These are phyloP conservation scores for Purpureocillium takamizusanense DNA, from an alignment of 2,329 filamentous ascomycete species.

Conservation along the genomic window DNA sequence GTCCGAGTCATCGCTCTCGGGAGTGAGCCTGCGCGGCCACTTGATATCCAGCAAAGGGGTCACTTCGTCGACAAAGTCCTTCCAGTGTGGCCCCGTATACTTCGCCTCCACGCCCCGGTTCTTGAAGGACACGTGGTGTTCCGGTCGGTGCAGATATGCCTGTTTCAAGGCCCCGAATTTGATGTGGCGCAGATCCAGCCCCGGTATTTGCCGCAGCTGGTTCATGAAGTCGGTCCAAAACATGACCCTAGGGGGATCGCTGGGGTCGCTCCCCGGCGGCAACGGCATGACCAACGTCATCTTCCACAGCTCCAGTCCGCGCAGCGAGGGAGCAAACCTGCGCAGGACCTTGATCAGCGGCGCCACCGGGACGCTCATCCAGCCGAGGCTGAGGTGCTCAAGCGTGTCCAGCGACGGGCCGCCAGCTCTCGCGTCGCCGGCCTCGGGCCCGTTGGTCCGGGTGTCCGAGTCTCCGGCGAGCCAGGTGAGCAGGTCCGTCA, in stretches of 20 bases:
- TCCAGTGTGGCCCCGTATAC: slow-evolving; percentile 26
- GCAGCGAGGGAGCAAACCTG: slow-evolving; percentile 35
- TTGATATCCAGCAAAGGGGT: slow-evolving; percentile 9
- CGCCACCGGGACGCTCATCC: slow-evolving; percentile 16
- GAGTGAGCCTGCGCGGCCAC: slow-evolving; percentile 4
- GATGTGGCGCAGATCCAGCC: slow-evolving; percentile 23
- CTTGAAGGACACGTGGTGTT: slow-evolving; percentile 8
- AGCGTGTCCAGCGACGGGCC: slow-evolving; percentile 21
- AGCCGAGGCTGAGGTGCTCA: slow-evolving; percentile 34
- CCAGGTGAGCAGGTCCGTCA: slow-evolving; percentile 6
- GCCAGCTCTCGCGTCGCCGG: no score
- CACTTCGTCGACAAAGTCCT: slow-evolving; percentile 22
- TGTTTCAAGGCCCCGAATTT: slow-evolving; percentile 20
- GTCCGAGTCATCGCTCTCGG: slow-evolving; percentile 6
- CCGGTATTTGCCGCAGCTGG: slow-evolving; percentile 18
- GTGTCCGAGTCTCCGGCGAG: slow-evolving; percentile 1
- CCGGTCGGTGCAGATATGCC: slow-evolving; percentile 9
- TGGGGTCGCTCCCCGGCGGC: slow-evolving; percentile 1
- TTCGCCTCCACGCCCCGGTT: slow-evolving; percentile 3
- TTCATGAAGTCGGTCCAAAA: slow-evolving; percentile 31
- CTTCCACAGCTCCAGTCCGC: slow-evolving; percentile 35
- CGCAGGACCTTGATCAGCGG: slow-evolving; percentile 23
- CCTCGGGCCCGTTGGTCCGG: neutral
- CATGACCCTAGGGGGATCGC: slow-evolving; percentile 11
- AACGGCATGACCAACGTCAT: slow-evolving; percentile 18